Conservation (phyloP, 495 filamentous ascomycete species). For the Penicillium verhagenii region DNA sequence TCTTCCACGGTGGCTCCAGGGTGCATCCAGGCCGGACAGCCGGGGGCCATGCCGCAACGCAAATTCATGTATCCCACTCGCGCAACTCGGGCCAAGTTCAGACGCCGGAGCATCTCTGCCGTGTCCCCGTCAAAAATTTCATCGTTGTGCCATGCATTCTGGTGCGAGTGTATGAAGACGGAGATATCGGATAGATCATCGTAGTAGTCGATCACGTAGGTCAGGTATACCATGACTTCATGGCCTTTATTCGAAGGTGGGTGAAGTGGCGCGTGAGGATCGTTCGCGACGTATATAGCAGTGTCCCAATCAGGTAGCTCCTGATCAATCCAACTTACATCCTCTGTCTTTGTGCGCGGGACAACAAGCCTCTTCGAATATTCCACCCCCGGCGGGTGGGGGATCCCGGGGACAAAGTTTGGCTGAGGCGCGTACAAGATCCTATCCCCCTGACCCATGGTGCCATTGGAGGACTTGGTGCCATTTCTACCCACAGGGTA, state of each 20-base stretch:
- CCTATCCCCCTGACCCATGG: constrained; percentile 14
- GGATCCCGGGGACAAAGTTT: constrained; percentile 37
- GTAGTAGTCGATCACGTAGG: constrained; percentile 72
- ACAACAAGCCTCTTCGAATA: constrained; percentile 59
- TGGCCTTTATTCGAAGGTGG: constrained; percentile 73
- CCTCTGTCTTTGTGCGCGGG: constrained; percentile 53
- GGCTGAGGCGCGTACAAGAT: constrained; percentile 34
- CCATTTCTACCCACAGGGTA: constrained; percentile 14
- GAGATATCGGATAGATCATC: constrained; percentile 63
- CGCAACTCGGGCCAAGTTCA: constrained; percentile 53
- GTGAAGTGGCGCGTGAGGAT: constrained; percentile 57
- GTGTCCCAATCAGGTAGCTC: constrained; percentile 55
- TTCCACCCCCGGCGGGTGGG: constrained; percentile 39
- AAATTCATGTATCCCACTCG: constrained; percentile 65
- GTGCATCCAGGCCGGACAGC: constrained; percentile 67
- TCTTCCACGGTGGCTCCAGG: constrained; percentile 52
- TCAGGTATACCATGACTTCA: constrained; percentile 74
- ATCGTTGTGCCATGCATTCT: constrained; percentile 66
- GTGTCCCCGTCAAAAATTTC: constrained; percentile 49
- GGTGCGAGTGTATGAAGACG: constrained; percentile 70
- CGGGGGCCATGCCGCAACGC: constrained; percentile 59
- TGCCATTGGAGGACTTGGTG: constrained; percentile 24
- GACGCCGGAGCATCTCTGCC: constrained; percentile 50
- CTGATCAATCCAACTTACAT: constrained; percentile 59
- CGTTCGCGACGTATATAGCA: constrained; percentile 65